phyloP scores from a whole-genome alignment of 164 flowering plant genomes.

The Piper longum region DNA sequence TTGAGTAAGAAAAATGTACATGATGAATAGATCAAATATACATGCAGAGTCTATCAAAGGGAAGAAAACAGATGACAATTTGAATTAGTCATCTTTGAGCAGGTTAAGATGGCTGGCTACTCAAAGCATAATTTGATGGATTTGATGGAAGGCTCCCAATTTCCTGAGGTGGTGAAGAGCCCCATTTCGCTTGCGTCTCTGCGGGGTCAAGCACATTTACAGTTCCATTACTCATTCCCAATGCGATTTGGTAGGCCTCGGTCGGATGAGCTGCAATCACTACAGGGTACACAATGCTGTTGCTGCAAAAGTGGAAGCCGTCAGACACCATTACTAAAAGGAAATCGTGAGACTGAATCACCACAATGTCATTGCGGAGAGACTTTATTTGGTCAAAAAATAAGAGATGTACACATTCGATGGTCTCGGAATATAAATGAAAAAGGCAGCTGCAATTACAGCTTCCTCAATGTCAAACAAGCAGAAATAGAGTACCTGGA shows the following conservation, averaged over 20 bases:
- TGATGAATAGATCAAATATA: background rate
- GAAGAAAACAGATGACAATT: conserved; percentile 2
- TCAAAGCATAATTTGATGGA: conserved; percentile 46
- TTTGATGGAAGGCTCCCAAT: conserved; percentile 21
- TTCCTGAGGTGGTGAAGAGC: conserved; percentile 37
- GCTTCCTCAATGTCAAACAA: background rate
- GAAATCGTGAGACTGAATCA: no score
- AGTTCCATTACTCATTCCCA: conserved; percentile 60
- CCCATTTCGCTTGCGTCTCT: conserved; percentile 51
- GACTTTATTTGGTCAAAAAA: no score
- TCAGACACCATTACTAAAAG: background rate
- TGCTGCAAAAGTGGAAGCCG: conserved; percentile 11
- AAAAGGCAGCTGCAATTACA: background rate
- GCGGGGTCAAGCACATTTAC: conserved; percentile 55
- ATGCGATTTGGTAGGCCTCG: conserved; percentile 57
- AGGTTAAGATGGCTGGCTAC: conserved; percentile 44
- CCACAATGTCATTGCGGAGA: no score
- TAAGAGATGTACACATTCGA: background rate
- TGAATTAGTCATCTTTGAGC: conserved; percentile 11
- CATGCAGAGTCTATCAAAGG: conserved; percentile 1
- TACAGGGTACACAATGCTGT: conserved; percentile 24
- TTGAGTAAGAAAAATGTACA: no score
- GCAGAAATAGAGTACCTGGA: conserved; percentile 22
- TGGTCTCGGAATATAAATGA: background rate
- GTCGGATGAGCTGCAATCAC: conserved; percentile 63